Evolutionary conservation across 371 early-diverging fungal species (phyloP).

Genomic region (Mortierella sp.): DNA sequence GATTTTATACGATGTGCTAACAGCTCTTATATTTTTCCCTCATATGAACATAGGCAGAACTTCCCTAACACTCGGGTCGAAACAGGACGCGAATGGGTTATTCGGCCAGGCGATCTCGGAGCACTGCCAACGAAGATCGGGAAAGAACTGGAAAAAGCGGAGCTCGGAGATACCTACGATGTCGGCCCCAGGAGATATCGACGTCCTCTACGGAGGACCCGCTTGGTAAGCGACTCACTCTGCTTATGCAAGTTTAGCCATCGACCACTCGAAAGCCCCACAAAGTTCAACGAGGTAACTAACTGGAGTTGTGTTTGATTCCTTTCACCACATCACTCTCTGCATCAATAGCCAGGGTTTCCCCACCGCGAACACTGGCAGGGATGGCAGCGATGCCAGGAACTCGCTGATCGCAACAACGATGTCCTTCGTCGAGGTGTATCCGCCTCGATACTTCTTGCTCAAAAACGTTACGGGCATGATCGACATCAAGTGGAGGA

Average conservation of each 20-base stretch:
- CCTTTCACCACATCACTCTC: background rate
- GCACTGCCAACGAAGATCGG: too few relatives aligned
- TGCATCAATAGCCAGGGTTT: constrained; percentile 68
- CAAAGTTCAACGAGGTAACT: too few relatives aligned
- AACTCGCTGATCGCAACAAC: constrained; percentile 71
- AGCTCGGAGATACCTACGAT: constrained; percentile 53
- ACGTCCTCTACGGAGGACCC: constrained; percentile 78
- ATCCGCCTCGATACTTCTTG: constrained; percentile 70
- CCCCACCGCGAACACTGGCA: constrained; percentile 66
- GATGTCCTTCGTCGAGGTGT: constrained; percentile 74
- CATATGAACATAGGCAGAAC: constrained; percentile 59
- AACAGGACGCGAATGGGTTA: constrained; percentile 69
- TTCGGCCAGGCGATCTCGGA: constrained; percentile 65
- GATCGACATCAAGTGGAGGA: constrained; percentile 58
- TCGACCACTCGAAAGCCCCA: too few relatives aligned
- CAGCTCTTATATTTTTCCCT: background rate
- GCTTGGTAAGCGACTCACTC: constrained; percentile 55
- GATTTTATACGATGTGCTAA: background rate
- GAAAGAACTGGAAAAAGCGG: constrained; percentile 11
- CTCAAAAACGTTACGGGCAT: constrained; percentile 75
- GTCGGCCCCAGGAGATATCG: constrained; percentile 70
- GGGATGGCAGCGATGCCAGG: constrained; percentile 71
- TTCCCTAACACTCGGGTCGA: constrained; percentile 66
- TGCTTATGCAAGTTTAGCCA: too few relatives aligned
- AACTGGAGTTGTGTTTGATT: too few relatives aligned